Base-by-base conservation (phyloP, 495 filamentous ascomycete genomes). In the Bacidia rubella region DNA sequence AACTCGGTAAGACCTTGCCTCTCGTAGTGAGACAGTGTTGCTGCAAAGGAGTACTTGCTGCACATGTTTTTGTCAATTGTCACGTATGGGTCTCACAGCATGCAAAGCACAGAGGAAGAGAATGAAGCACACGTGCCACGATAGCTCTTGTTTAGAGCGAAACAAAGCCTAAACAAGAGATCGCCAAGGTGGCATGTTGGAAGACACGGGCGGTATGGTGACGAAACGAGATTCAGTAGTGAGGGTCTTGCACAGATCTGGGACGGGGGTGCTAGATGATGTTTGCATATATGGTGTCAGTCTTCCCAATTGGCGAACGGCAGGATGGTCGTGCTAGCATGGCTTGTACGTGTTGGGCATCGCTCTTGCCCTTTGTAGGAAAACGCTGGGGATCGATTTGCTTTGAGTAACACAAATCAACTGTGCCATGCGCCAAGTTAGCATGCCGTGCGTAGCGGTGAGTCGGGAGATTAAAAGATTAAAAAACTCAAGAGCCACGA, bases 41-140 rank as follows among this genome's bases (percentile, higher is more conserved):
- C 47, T 17, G 55, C 51, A 32, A 61, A 56, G 0, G 61, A 63
- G 39, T 61, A 61, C 46, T 55, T 61, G 45, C 47, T 57, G 12
- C 59, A 58, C 61, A 63, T 63, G 41, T 15, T n/a, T n/a, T n/a
- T n/a, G n/a, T n/a, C n/a, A n/a, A n/a, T n/a, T n/a, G n/a, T n/a
- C n/a, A n/a, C n/a, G n/a, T n/a, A n/a, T n/a, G n/a, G n/a, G n/a
- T n/a, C n/a, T n/a, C n/a, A n/a, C n/a, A n/a, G n/a, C n/a, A 51
- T 17, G 15, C 20, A 20, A 41, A 45, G 47, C 22, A 4, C 23
- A 1, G 22, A 9, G 29, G 21, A 38, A 44, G 21, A 12, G 5
- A 19, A 47, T 43, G 49, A 19, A 22, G 27, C 49, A 22, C 46
- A 32, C 15, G 21, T 48, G 11, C 20, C 10, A 11, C 17, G 10